phyloP scores from a whole-genome alignment of 495 filamentous ascomycete species.

The Penicillium coffeae region DNA sequence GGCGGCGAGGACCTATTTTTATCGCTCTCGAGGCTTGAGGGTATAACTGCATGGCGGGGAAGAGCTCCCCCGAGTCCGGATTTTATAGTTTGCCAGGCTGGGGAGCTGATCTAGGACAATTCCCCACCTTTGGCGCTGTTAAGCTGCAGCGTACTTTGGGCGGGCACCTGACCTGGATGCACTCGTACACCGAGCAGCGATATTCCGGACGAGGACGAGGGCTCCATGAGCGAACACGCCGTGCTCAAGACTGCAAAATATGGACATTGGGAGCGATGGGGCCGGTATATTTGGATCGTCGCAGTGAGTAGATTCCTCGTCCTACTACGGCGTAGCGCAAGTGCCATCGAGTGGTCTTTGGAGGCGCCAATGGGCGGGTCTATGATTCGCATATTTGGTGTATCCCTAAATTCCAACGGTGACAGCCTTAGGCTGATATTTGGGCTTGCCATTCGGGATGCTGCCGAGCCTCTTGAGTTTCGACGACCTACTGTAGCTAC shows the following conservation, averaged over 20 bases:
- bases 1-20: not conserved
- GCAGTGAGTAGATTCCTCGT: slow-evolving; percentile 6
- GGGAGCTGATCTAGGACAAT: not conserved
- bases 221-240: too few relatives aligned
- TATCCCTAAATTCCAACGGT: slow-evolving; percentile 4
- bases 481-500: too few relatives aligned
- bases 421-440: not conserved
- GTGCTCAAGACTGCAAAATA: too few relatives aligned
- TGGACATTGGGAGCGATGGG: not conserved
- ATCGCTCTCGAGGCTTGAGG: not conserved
- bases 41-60: not conserved
- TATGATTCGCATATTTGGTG: slow-evolving; percentile 13
- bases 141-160: too few relatives aligned
- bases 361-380: not conserved
- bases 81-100: not conserved
- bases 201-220: too few relatives aligned
- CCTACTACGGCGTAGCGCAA: not conserved
- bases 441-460: too few relatives aligned
- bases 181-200: too few relatives aligned
- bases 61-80: not conserved
- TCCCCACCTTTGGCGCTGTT: not conserved
- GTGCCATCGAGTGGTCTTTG: not conserved
- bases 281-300: slow-evolving; percentile 18
- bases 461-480: too few relatives aligned
- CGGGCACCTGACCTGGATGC: too few relatives aligned